Percentiles rank a stretch among this genome's conserved stretches.
phyloP scores from a whole-genome alignment of 148 eudicot species.

The Rhododendron ovatum region DNA sequence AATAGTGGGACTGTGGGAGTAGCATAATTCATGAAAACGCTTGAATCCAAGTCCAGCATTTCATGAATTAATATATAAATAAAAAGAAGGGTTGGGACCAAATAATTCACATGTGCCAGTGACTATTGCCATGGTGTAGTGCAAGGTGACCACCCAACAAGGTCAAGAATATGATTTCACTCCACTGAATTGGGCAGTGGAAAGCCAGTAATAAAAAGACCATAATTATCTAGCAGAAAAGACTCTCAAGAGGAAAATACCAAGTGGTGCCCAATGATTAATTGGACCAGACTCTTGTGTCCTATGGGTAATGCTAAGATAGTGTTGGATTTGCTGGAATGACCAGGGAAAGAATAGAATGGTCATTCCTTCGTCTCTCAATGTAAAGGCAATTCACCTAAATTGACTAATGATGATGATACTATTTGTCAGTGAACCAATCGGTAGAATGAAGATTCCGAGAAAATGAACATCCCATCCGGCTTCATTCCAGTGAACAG shows the following conservation, averaged over 20 bases:
- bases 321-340: neutral
- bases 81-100: neutral
- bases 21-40: neutral
- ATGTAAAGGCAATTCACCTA: neutral
- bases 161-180: neutral
- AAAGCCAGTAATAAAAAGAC: neutral
- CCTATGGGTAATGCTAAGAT: neutral
- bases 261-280: neutral
- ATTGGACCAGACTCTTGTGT: neutral
- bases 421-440: neutral
- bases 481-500: neutral
- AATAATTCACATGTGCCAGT: neutral
- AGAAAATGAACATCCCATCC: neutral
- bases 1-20: neutral
- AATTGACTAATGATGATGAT: neutral
- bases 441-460: neutral
- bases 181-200: neutral
- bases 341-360: neutral
- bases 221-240: neutral
- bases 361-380: neutral
- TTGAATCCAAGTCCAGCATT: neutral
- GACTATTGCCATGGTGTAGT: neutral
- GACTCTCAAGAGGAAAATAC: neutral
- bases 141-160: neutral
- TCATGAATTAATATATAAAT: neutral